Conservation (phyloP, 768 basidiomycete species). For the Mycena latifolia region DNA sequence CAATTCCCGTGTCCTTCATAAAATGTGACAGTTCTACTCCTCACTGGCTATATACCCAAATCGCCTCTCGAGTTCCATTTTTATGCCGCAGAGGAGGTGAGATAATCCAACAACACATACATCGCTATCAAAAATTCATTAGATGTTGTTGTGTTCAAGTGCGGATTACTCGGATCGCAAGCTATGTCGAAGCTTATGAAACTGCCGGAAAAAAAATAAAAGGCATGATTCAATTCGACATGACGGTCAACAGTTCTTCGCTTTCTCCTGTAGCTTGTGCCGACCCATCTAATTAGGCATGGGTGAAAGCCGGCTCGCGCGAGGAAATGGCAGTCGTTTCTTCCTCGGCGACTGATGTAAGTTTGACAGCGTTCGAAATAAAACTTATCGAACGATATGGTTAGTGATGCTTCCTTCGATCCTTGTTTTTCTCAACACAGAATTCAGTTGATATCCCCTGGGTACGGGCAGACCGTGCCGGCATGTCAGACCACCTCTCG, state of each 20-base stretch:
- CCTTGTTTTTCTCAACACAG: not conserved
- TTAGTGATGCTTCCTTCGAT: not conserved
- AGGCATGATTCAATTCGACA: slow-evolving; percentile 54
- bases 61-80: slow-evolving; percentile 49
- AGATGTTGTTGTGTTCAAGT: slow-evolving; percentile 17
- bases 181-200: slow-evolving; percentile 56
- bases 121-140: too few relatives aligned
- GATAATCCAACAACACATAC: not conserved
- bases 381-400: slow-evolving; percentile 29
- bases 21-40: slow-evolving; percentile 10
- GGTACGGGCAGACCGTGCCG: slow-evolving; percentile 11
- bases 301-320: too few relatives aligned
- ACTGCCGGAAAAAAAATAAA: slow-evolving; percentile 48
- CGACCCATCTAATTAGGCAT: too few relatives aligned
- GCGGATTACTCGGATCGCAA: slow-evolving; percentile 52
- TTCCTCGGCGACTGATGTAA: too few relatives aligned
- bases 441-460: slow-evolving; percentile 33
- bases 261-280: not conserved
- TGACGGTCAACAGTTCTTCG: slow-evolving; percentile 23
- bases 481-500: slow-evolving; percentile 48
- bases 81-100: slow-evolving; percentile 45
- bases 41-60: slow-evolving; percentile 39
- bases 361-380: too few relatives aligned
- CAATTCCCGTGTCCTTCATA: not conserved
- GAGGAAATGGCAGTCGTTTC: too few relatives aligned